Conservation (phyloP, 345 rosid species). For the Salix brachista region DNA sequence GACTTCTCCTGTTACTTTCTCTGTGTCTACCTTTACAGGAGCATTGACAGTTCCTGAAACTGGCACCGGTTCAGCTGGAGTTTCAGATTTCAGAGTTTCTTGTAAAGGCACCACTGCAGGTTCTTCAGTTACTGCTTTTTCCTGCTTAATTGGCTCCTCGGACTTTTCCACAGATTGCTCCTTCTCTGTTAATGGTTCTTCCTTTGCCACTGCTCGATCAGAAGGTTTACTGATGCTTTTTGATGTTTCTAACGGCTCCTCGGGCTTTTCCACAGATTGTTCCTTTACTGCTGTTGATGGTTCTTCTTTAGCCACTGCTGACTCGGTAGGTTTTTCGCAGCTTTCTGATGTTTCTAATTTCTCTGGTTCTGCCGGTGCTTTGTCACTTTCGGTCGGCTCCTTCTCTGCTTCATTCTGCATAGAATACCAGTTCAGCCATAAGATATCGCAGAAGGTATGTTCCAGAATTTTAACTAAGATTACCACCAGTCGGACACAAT, state of each 20-base stretch:
- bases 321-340: background rate
- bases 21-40: background rate
- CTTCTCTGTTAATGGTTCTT: background rate
- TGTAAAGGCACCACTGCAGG: background rate
- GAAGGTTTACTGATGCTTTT: background rate
- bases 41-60: background rate
- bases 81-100: background rate
- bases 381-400: slow-evolving; percentile 9
- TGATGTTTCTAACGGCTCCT: background rate
- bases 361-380: slow-evolving; percentile 1
- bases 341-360: slow-evolving; percentile 17
- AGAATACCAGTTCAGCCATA: background rate
- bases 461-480: background rate
- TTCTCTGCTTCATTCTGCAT: slow-evolving; percentile 23
- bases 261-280: background rate
- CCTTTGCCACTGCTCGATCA: background rate
- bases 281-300: background rate
- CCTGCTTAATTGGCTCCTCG: slow-evolving; percentile 1
- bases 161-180: background rate
- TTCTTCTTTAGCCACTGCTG: background rate
- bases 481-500: background rate
- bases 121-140: background rate
- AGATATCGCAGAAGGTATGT: background rate
- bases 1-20: background rate
- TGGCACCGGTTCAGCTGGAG: background rate